These are phyloP conservation scores for Xenosphaeropsis pyriputrescens DNA, from an alignment of 2,329 filamentous ascomycete species.

Conservation along the genomic window DNA sequence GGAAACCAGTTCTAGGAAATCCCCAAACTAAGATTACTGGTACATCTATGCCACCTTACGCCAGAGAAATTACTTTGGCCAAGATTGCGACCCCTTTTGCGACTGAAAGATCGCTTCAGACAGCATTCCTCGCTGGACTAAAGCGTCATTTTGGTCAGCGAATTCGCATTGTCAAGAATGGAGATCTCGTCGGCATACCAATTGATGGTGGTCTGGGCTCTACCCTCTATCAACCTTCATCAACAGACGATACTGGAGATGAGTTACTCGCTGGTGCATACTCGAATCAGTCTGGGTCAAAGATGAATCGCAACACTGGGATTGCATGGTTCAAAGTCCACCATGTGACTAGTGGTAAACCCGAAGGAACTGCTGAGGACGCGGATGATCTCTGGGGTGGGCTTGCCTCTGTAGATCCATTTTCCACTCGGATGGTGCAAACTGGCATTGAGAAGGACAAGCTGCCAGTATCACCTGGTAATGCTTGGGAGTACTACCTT, in stretches of 20 bases:
- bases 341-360: conserved; percentile 48
- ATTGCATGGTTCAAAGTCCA: conserved; percentile 92
- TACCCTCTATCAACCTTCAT: conserved; percentile 59
- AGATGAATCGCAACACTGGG: conserved; percentile 21
- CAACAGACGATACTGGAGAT: conserved; percentile 36
- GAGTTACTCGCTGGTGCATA: conserved; percentile 39
- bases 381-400: conserved; percentile 70
- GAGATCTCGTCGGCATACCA: conserved; percentile 78
- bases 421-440: conserved; percentile 78
- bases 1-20: conserved; percentile 31
- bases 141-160: conserved; percentile 81
- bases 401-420: conserved; percentile 72
- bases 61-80: conserved; percentile 67
- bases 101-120: conserved; percentile 72
- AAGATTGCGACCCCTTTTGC: conserved; percentile 84
- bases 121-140: conserved; percentile 70
- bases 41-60: conserved; percentile 41
- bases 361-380: conserved; percentile 35
- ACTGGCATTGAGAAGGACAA: conserved; percentile 76
- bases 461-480: conserved; percentile 61
- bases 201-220: conserved; percentile 77
- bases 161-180: conserved; percentile 67
- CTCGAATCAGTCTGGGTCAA: conserved; percentile 28
- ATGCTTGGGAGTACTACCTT: conserved; percentile 81
- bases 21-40: conserved; percentile 40